Evolutionary conservation across 1,284 basidiomycete genomes (phyloP).

Genomic region (Ceratobasidium sp.): DNA sequence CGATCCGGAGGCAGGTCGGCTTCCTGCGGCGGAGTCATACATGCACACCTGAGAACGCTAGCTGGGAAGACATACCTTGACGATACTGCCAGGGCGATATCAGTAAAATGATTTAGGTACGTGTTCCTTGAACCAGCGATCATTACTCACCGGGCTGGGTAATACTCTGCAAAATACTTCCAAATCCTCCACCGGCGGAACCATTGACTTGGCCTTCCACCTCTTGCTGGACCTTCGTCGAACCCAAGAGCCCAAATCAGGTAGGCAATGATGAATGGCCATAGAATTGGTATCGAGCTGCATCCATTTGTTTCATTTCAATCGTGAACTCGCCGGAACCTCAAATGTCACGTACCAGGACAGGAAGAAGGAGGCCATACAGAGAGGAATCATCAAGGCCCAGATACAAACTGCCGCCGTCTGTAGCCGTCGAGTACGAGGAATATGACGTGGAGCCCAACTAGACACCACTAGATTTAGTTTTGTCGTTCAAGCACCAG

Average conservation of each 20-base stretch:
- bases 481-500: not conserved
- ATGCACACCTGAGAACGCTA: not conserved
- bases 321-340: not conserved
- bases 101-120: not conserved
- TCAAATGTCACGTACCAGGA: conserved; percentile 72
- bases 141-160: conserved; percentile 80
- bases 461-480: not conserved
- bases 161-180: conserved; percentile 90
- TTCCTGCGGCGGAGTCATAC: conserved; percentile 59
- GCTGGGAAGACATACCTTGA: conserved; percentile 56
- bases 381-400: conserved; percentile 80
- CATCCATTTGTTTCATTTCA: not conserved
- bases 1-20: conserved; percentile 88
- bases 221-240: conserved; percentile 55
- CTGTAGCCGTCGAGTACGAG: conserved; percentile 81
- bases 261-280: conserved; percentile 87
- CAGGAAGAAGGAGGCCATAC: conserved; percentile 73
- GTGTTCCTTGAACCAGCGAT: not conserved
- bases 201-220: conserved; percentile 68
- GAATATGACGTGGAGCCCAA: conserved; percentile 51
- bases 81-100: conserved; percentile 56
- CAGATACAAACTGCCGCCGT: conserved; percentile 86
- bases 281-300: conserved; percentile 88
- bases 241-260: conserved; percentile 78
- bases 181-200: conserved; percentile 75